phyloP scores from a whole-genome alignment of 805 yeast genomes.

The Metschnikowia bowlesiae region DNA sequence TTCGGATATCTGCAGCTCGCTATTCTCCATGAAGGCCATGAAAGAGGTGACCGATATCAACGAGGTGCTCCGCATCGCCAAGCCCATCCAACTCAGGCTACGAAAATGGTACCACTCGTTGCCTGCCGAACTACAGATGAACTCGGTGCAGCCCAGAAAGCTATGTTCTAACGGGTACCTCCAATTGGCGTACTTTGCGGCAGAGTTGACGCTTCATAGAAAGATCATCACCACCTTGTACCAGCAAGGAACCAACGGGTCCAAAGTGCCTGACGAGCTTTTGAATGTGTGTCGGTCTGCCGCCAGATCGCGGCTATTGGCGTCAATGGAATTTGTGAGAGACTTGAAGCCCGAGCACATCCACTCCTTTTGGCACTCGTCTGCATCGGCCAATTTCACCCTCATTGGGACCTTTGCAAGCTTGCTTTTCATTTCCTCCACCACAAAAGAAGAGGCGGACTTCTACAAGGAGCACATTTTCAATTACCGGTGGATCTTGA shows the following conservation, averaged over 20 bases:
- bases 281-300: constrained; percentile 72
- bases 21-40: constrained; percentile 69
- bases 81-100: constrained; percentile 69
- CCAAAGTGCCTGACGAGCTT: constrained; percentile 33
- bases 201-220: constrained; percentile 83
- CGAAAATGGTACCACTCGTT: constrained; percentile 75
- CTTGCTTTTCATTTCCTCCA: constrained; percentile 65
- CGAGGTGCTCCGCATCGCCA: constrained; percentile 68
- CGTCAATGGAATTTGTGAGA: constrained; percentile 75
- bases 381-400: constrained; percentile 73
- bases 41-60: constrained; percentile 54
- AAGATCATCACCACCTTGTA: constrained; percentile 58
- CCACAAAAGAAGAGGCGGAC: constrained; percentile 54
- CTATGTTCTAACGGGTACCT: constrained; percentile 73
- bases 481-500: constrained; percentile 72
- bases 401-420: constrained; percentile 87
- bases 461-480: constrained; percentile 64
- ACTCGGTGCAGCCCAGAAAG: constrained; percentile 52
- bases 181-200: constrained; percentile 82
- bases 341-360: constrained; percentile 77
- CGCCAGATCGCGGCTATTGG: constrained; percentile 74
- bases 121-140: constrained; percentile 63
- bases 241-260: constrained; percentile 31
- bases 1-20: constrained; percentile 65
- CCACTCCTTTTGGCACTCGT: constrained; percentile 86